Conservation (phyloP, 2,329 filamentous ascomycete genomes). For the Phaeosphaeriaceae sp. region DNA sequence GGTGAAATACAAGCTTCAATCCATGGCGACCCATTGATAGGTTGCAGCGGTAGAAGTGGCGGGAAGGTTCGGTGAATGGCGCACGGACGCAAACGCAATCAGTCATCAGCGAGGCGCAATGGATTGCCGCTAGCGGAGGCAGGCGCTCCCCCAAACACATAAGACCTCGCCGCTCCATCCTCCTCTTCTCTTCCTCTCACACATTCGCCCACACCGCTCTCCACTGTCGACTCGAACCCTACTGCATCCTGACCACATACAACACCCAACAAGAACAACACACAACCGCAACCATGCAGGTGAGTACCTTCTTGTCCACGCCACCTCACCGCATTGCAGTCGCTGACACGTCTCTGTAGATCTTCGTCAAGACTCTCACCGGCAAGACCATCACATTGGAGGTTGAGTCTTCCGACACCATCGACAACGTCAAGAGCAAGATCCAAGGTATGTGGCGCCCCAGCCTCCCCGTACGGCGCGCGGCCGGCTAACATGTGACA, state of each 20-base stretch:
- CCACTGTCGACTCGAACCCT: neutral
- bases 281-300: constrained; percentile 11
- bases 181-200: constrained; percentile 24
- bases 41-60: neutral
- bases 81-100: neutral
- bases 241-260: constrained; percentile 7
- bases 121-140: neutral
- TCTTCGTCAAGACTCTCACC: constrained; percentile 93
- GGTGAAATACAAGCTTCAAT: constrained; percentile 2
- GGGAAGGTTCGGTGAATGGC: neutral
- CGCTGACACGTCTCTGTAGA: constrained; percentile 68
- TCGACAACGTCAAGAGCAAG: constrained; percentile 96
- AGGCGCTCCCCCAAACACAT: constrained; percentile 23
- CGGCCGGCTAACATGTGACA: neutral
- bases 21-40: neutral
- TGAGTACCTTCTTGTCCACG: neutral
- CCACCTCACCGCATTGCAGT: neutral
- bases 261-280: constrained; percentile 12
- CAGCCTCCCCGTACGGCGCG: neutral
- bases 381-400: constrained; percentile 73
- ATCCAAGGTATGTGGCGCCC: constrained; percentile 68
- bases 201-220: neutral
- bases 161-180: constrained; percentile 31
- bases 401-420: constrained; percentile 80
- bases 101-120: neutral